Evolutionary conservation across 2,329 filamentous ascomycete genomes (phyloP).

Genomic region (Aspergillus chevalieri): DNA sequence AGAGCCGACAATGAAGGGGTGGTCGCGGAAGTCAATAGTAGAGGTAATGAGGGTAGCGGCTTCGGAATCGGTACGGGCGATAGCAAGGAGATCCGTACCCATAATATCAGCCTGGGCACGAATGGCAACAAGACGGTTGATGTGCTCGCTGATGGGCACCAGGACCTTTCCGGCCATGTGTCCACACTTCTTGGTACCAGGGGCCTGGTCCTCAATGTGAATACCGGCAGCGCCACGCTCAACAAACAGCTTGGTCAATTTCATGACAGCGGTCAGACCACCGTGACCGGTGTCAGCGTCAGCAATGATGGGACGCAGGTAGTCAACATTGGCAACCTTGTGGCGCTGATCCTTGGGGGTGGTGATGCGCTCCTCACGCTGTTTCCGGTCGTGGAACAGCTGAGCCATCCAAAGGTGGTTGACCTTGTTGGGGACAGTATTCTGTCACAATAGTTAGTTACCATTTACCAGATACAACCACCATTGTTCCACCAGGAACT

Average conservation of each 20-base stretch:
- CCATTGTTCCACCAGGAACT: slow-evolving; percentile 27
- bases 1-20: slow-evolving; percentile 81
- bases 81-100: slow-evolving; percentile 81
- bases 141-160: slow-evolving; percentile 94
- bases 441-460: slow-evolving; percentile 46
- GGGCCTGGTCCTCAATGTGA: slow-evolving; percentile 97
- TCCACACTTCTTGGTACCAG: slow-evolving; percentile 98
- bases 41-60: slow-evolving; percentile 95
- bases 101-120: slow-evolving; percentile 98
- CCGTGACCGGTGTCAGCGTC: slow-evolving; percentile 97
- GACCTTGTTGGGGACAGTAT: slow-evolving; percentile 97
- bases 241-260: slow-evolving; percentile 94
- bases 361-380: slow-evolving; percentile 86
- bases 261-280: slow-evolving; percentile 98
- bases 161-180: slow-evolving; percentile 99
- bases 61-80: slow-evolving; percentile 95
- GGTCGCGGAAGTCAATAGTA: slow-evolving; percentile 92
- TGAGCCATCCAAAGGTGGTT: slow-evolving; percentile 96
- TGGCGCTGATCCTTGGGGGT: slow-evolving; percentile 66
- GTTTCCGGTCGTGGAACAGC: slow-evolving; percentile 98
- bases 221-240: slow-evolving; percentile 96
- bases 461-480: not conserved
- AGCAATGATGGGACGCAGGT: slow-evolving; percentile 89
- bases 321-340: slow-evolving; percentile 77
- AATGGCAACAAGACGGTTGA: slow-evolving; percentile 94